Evolutionary conservation across 805 yeast genomes (phyloP), one percentile per base, ranked within the genome.

Genomic region (Candida arabinofermentans): DNA sequence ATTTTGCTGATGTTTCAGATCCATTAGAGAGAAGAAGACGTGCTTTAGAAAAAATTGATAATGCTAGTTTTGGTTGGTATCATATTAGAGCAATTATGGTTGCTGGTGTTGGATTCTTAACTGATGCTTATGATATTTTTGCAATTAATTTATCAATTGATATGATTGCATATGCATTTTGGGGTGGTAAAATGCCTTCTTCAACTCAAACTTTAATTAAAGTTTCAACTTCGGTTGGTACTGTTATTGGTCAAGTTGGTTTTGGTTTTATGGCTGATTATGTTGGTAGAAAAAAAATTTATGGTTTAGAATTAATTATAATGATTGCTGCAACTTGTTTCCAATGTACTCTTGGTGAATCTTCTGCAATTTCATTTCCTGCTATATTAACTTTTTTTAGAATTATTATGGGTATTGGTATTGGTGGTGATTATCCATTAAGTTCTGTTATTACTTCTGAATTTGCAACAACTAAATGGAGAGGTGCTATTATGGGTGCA

Each of bases 401-500:
- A 79, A 81, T 88, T 51, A 59, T 88, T 49, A 83, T 82, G 87
- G 96, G 96, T 74, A 83, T 89, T 56, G 96, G 96, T 79, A 89
- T 88, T 55, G 96, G 96, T 72, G 96, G 96, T 75, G 96, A 88
- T 71, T 88, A 88, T 65, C 96, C 96, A 53, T 74, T 89, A 58
- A 86, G 96, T 14, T 86, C 96, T n/a, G 83, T 88, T 64, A 88
- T 88, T 51, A 83, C 96, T 8, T 83, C 96, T 44, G 96, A 88
- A 72, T 88, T 88, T 59, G 77, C 96, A 22, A 86, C 96, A 45
- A 88, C 96, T 52, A 87, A 85, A 67, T 88, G 96, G 95, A 86
- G 96, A 81, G 96, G 96, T 76, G 96, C 96, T 51, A 87, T 87
- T 56, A 88, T 88, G 96, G 89, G 86, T 61, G 95, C 96, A 23